These are phyloP conservation scores for Desmodesmus armatus DNA, from an alignment of 139 green algal species.

Conservation along the genomic window DNA sequence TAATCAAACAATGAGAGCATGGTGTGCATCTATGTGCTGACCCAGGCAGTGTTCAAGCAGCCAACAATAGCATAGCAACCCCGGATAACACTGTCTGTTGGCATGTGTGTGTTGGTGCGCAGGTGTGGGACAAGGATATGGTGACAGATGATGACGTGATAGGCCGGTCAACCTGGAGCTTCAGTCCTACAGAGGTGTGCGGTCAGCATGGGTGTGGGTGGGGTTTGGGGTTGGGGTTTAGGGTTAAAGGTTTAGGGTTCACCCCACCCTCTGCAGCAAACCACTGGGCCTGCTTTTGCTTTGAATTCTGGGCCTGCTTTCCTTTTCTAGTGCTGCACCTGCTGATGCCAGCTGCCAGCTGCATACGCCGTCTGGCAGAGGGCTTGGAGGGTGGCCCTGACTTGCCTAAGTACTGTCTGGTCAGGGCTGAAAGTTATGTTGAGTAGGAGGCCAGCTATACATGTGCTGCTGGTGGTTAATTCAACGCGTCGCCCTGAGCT, in stretches of 20 bases:
- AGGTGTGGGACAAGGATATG: constrained; percentile 37
- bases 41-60: no score
- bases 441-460: no score
- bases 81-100: no score
- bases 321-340: neutral
- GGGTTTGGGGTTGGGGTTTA: no score
- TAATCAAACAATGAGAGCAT: no score
- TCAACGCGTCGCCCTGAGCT: neutral
- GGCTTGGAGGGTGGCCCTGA: no score
- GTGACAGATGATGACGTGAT: constrained; percentile 39
- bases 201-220: neutral
- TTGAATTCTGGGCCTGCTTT: neutral
- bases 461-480: neutral
- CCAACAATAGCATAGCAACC: no score
- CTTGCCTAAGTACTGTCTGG: no score
- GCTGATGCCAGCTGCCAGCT: neutral
- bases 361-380: neutral
- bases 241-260: no score
- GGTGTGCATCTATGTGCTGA: no score
- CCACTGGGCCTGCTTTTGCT: neutral
- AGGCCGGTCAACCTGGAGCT: constrained; percentile 11
- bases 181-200: constrained; percentile 14
- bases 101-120: no score
- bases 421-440: no score
- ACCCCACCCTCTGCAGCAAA: neutral